A percentile compares a stretch with the other conserved stretches of the same genome.
Evolutionary conservation across 2,329 filamentous ascomycete species (phyloP).

Genomic region (Verticillium longisporum): DNA sequence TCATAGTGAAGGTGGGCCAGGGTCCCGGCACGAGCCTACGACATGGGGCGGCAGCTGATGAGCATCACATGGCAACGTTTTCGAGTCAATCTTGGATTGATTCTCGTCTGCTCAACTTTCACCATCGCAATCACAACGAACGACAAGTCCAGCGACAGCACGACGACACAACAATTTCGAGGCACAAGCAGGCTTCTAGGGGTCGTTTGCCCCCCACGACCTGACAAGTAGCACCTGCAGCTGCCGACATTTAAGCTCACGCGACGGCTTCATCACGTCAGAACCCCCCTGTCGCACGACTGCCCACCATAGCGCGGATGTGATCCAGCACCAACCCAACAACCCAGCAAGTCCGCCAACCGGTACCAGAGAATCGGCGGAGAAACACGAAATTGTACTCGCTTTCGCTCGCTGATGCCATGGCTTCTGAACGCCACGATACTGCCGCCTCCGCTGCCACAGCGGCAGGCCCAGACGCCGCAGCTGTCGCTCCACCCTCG

Average conservation of each 20-base stretch:
- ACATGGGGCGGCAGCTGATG: not conserved
- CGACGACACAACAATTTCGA: not conserved
- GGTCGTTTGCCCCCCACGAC: not conserved
- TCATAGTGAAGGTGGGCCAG: not conserved
- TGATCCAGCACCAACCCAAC: not conserved
- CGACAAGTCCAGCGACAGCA: not conserved
- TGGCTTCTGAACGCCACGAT: slow-evolving; percentile 6
- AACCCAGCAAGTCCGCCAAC: not conserved
- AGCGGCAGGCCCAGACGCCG: not conserved
- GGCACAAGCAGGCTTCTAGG: not conserved
- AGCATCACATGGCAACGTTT: not conserved
- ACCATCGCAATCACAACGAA: not conserved
- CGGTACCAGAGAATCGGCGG: not conserved
- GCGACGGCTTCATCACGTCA: slow-evolving; percentile 12
- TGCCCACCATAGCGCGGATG: not conserved
- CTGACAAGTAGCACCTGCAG: not conserved
- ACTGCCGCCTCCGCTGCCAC: slow-evolving; percentile 1
- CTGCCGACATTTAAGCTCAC: slow-evolving; percentile 1
- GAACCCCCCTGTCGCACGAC: slow-evolving; percentile 17
- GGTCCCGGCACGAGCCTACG: not conserved
- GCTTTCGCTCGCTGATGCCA: slow-evolving; percentile 8
- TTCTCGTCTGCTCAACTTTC: not conserved
- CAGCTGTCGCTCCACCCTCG: slow-evolving; percentile 2
- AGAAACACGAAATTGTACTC: not conserved
- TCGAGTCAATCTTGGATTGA: not conserved